A percentile compares a stretch with the other conserved stretches of the same genome.
Conservation (phyloP, 108 stramenopile species). For the Ochromonas danica region DNA sequence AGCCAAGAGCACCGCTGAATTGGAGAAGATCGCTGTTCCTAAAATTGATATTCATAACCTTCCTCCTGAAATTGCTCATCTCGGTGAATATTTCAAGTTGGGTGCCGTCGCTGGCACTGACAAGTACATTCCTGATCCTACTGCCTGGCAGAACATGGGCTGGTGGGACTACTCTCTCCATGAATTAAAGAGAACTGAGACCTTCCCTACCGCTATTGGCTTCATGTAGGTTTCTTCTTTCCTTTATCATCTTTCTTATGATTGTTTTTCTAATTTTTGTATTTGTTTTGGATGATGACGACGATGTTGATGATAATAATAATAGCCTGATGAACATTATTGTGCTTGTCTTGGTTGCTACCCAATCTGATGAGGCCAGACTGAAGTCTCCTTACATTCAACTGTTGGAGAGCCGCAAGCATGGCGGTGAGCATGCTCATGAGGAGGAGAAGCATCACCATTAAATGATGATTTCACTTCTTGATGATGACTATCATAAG, state of each 20-base stretch:
- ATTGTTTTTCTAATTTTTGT: too few species aligned
- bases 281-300: too few species aligned
- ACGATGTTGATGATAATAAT: too few species aligned
- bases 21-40: not conserved
- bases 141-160: not conserved
- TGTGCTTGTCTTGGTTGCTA: too few species aligned
- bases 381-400: too few species aligned
- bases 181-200: not conserved
- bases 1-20: not conserved
- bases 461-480: too few species aligned
- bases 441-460: too few species aligned
- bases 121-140: not conserved
- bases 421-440: too few species aligned
- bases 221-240: not conserved
- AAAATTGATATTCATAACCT: not conserved
- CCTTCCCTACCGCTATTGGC: not conserved
- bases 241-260: not conserved
- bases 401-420: too few species aligned
- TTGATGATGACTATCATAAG: too few species aligned
- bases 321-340: too few species aligned
- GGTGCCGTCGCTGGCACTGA: not conserved
- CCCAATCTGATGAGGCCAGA: too few species aligned
- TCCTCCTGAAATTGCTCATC: not conserved
- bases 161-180: not conserved
- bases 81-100: not conserved